Evolutionary conservation across 768 basidiomycete species (phyloP), one percentile per base, ranked within the genome.

Genomic region (Pholiota conissans): DNA sequence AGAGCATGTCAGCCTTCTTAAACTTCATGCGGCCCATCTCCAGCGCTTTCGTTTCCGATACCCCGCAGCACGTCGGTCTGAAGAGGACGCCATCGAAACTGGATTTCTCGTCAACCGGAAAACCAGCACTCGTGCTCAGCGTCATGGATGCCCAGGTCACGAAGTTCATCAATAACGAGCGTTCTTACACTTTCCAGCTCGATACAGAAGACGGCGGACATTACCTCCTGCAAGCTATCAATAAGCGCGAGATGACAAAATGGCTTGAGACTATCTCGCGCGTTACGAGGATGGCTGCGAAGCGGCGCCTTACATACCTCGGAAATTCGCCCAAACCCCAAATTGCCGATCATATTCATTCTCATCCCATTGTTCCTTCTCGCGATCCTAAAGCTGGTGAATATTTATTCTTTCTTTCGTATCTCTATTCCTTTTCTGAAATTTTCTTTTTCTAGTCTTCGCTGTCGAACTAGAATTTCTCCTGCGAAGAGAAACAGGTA

Each of bases 11-110:
- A 0, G 87, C 89, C 4, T 89, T 93, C 71, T 81, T 93, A 73
- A 88, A 85, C 64, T 79, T 93, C 74, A 93, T 93, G 87, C 82
- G 91, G n/a, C 92, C 91, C 1, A 86, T 93, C 51, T 94, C 92
- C 14, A 92, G 85, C 59, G 92, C 92, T 1, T 93, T 93, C 66
- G 85, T 85, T 18, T 83, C 86, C 45, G 86, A 89, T 49, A 76
- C 79, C 26, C 71, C 78, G 16, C 75, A 77, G 24, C 54, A 75
- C 4, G 65, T 76, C n/a, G 67, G 69, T 3, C 48, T 75, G 58
- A 87, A 83, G 69, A 82, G 80, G 57, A 87, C 88, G 0, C 79
- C 89, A 1, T 81, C 83, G 0, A 90, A 94, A 64, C 75, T 94
- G 52, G 90, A 93, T 67, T 93, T 93, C 64, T 62, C 74, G 6